Base-by-base conservation (phyloP, 257 asterid genomes). In the Anisodus tanguticus region DNA sequence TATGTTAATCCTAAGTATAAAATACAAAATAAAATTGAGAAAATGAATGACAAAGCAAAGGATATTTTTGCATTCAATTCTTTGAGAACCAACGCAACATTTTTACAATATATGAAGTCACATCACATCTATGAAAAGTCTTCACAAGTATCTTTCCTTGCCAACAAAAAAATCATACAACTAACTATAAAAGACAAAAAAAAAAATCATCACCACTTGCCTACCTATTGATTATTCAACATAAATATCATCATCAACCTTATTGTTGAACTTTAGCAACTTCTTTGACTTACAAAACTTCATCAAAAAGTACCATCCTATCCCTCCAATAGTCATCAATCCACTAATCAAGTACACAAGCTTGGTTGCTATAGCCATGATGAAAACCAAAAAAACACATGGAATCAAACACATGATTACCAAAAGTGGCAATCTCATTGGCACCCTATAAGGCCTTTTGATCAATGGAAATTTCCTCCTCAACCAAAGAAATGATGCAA, bases 331-430 rank as follows among this genome's bases (percentile, higher is more conserved):
- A 5, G 92, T 92, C 91, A 92, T 84, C 86, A 92, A 64, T 9
- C 88, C 94, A 83, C 92, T 81, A 57, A 91, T 88, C 89, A 92
- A 43, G 71, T 69, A 87, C 84, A 93, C 97, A 37, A 84, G 72
- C 86, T 88, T 90, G 5, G 83, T 91, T 3, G 92, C 98, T 26
- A 91, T 88, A 6, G 74, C 89, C 95, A 92, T 94, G 1, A 94
- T 87, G 63, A 82, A 88, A 13, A 91, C 57, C 91, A 94, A 62
- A 74, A 94, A 92, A 0, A 57, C 93, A 10, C 94, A 83, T 8
- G 98, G 98, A 26, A 94, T 79, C 81, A 90, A 60, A 72, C 94
- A 92, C 93, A 94, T 91, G 0, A 86, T 72, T 71, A 90, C 86
- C 86, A 91, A 86, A 71, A 81, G 94, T 0, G 91, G 88, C n/a